Evolutionary conservation across 2,329 filamentous ascomycete genomes (phyloP).

Genomic region (Fusarium sambucinum): DNA sequence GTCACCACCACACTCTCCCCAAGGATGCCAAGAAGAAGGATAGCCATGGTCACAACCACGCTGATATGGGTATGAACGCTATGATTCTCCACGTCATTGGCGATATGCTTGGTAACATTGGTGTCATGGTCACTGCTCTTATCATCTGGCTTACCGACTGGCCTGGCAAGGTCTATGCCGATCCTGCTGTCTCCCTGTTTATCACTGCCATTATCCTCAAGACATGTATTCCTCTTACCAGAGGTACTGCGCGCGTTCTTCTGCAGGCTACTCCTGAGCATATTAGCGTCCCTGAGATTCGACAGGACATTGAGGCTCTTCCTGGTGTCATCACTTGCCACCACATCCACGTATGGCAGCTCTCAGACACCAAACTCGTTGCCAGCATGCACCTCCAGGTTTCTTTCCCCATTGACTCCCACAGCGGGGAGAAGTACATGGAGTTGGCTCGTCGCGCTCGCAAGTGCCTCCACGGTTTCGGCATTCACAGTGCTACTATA

Average conservation of each 20-base stretch:
- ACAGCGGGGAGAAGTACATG: slow-evolving; percentile 88
- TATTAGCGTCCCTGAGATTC: slow-evolving; percentile 88
- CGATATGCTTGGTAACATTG: slow-evolving; percentile 87
- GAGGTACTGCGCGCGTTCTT: slow-evolving; percentile 86
- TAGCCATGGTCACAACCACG: slow-evolving; percentile 82
- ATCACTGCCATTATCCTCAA: slow-evolving; percentile 85
- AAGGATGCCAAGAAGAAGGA: slow-evolving; percentile 69
- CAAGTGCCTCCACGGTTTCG: slow-evolving; percentile 91
- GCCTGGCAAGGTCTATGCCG: slow-evolving; percentile 85
- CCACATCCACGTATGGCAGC: slow-evolving; percentile 97
- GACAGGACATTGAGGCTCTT: slow-evolving; percentile 87
- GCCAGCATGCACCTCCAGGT: slow-evolving; percentile 95
- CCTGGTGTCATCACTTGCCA: slow-evolving; percentile 91
- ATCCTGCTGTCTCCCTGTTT: slow-evolving; percentile 91
- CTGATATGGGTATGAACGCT: slow-evolving; percentile 94
- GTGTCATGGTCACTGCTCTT: slow-evolving; percentile 84
- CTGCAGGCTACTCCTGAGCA: slow-evolving; percentile 94
- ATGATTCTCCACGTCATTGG: slow-evolving; percentile 83
- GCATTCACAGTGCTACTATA: slow-evolving; percentile 97
- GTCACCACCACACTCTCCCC: slow-evolving; percentile 85
- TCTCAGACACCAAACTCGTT: slow-evolving; percentile 93
- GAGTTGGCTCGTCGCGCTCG: slow-evolving; percentile 83
- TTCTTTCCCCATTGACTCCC: slow-evolving; percentile 86
- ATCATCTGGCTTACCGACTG: slow-evolving; percentile 92
- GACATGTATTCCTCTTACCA: slow-evolving; percentile 82